A percentile compares a stretch with the other conserved stretches of the same genome.
Evolutionary conservation across 495 filamentous ascomycete species (phyloP).

Genomic region (Penicillium manginii): DNA sequence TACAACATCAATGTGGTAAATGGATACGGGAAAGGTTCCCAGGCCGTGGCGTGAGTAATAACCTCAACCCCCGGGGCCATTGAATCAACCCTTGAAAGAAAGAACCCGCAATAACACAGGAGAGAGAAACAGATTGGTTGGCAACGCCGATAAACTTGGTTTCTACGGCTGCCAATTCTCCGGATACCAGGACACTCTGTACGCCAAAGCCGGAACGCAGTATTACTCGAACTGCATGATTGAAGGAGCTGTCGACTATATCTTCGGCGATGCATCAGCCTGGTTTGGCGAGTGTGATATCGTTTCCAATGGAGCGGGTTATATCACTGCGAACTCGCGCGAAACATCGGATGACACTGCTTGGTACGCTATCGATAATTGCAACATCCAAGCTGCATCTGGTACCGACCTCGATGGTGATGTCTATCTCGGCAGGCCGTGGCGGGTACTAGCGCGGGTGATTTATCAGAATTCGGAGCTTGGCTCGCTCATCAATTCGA

Average conservation of each 20-base stretch:
- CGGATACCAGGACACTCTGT: conserved; percentile 68
- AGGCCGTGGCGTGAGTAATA: conserved; percentile 41
- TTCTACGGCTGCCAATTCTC: conserved; percentile 63
- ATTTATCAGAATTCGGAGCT: conserved; percentile 65
- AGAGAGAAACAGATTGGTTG: conserved; percentile 42
- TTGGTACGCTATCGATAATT: conserved; percentile 69
- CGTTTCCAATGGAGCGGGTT: conserved; percentile 50
- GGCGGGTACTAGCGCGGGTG: conserved; percentile 64
- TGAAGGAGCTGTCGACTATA: conserved; percentile 59
- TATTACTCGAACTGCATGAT: conserved; percentile 61
- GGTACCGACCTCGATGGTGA: conserved; percentile 53
- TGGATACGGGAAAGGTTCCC: conserved; percentile 38
- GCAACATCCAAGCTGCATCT: conserved; percentile 48
- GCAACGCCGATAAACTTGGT: conserved; percentile 52
- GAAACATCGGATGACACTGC: conserved; percentile 50
- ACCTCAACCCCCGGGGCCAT: neutral
- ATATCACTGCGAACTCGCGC: conserved; percentile 64
- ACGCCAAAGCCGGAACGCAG: conserved; percentile 60
- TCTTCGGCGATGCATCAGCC: conserved; percentile 66
- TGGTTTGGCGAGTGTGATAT: conserved; percentile 70
- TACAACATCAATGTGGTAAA: conserved; percentile 70
- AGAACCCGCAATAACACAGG: no score
- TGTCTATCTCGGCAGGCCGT: conserved; percentile 70
- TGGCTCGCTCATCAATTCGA: conserved; percentile 58
- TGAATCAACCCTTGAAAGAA: neutral